These are phyloP conservation scores for Cystoderma amianthinum DNA, from an alignment of 768 basidiomycete genomes.

Conservation along the genomic window DNA sequence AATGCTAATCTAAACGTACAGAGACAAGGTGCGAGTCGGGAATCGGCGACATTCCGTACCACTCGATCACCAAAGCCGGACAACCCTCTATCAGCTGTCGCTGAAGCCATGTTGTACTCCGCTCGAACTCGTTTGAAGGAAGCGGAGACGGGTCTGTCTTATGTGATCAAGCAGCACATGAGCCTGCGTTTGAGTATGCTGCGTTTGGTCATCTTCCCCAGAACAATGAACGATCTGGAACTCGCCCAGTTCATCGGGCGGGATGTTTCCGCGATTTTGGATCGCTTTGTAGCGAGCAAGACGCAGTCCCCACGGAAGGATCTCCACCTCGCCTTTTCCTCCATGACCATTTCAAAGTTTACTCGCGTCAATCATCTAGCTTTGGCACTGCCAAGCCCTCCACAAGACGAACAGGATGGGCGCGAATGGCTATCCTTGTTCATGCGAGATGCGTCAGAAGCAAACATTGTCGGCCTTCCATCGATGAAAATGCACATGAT, in stretches of 20 bases:
- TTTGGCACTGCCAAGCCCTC: constrained; percentile 18
- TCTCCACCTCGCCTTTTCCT: constrained; percentile 65
- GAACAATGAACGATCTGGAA: constrained; percentile 72
- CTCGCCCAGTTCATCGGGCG: constrained; percentile 69
- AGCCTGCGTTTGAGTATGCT: constrained; percentile 59
- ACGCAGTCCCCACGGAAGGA: constrained; percentile 49
- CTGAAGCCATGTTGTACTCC: constrained; percentile 74
- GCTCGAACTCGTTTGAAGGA: constrained; percentile 69
- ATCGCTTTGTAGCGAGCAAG: constrained; percentile 52
- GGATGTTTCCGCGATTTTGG: constrained; percentile 63
- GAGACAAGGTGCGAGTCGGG: constrained; percentile 67
- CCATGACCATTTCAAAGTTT: constrained; percentile 71
- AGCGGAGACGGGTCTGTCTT: constrained; percentile 49
- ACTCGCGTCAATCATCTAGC: constrained; percentile 51
- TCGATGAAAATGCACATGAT: constrained; percentile 80
- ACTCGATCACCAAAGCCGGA: constrained; percentile 67
- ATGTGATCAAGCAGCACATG: constrained; percentile 67
- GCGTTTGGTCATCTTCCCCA: constrained; percentile 70
- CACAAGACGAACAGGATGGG: constrained; percentile 24
- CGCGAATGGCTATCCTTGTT: constrained; percentile 55
- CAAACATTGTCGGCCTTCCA: constrained; percentile 75
- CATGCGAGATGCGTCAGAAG: constrained; percentile 55
- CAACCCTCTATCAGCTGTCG: constrained; percentile 80
- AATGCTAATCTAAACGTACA: constrained; percentile 66
- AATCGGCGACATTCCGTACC: constrained; percentile 73